Base-by-base conservation (phyloP, 2,329 filamentous ascomycete species). In the Sclerotinia nivalis region DNA sequence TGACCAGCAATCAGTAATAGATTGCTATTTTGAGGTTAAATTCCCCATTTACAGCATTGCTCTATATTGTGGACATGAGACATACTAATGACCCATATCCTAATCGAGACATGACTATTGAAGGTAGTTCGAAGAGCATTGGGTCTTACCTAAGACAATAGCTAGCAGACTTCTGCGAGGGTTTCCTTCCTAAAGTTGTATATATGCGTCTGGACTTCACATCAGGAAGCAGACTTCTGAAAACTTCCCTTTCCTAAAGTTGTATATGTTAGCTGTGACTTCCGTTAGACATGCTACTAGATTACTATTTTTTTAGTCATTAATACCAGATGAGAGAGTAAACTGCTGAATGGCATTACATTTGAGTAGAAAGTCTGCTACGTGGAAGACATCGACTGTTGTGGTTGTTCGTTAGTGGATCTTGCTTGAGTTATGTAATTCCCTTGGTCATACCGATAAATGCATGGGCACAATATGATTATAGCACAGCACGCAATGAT, bases 261-360 rank as follows among this genome's bases (percentile, higher is more conserved):
- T 56, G 2, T 40, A n/a, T 0, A n/a, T n/a, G 0, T 58, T 3
- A 2, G 4, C n/a, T 18, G 0, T 15, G 12, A 15, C 31, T 25
- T n/a, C 22, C n/a, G 0, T 8, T n/a, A 15, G 13, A n/a, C 2
- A 58, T 40, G 3, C n/a, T 40, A 5, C 8, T 10, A 22, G 7
- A 2, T 25, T 59, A 6, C 22, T 18, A 43, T 25, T 10, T 13
- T 4, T 25, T 22, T 43, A 0, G 15, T 60, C 18, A 18, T 45
- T 18, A 1, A 18, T 10, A 7, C 15, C 7, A 18, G 10, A n/a
- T 8, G 2, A 43, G 2, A 25, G 7, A 40, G 0, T 25, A 10
- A 15, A 7, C 15, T 25, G 12, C 3, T 20, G 10, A 2, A 8
- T n/a, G 6, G 8, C 4, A 4, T 18, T 1, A 13, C 4, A n/a